These are phyloP conservation scores for Dothiorella sarmentorum DNA, from an alignment of 2,329 filamentous ascomycete genomes.

Conservation along the genomic window DNA sequence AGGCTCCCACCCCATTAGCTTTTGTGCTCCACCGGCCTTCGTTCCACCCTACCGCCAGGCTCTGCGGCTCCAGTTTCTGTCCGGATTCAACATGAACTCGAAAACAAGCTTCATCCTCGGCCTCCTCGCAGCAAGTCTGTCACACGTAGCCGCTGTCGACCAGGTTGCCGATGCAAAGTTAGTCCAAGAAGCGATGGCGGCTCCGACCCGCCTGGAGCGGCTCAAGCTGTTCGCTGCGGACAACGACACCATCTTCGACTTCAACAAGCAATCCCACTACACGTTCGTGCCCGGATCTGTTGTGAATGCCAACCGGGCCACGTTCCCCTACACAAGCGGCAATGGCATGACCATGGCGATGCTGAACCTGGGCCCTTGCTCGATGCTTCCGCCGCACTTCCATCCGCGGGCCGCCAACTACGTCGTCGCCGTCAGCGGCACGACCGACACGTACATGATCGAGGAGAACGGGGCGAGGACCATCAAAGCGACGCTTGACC, in stretches of 20 bases:
- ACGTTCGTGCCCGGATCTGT: constrained; percentile 47
- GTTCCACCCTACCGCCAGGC: not conserved
- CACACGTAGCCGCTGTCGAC: constrained; percentile 1
- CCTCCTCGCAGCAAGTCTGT: not conserved
- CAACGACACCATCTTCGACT: constrained; percentile 51
- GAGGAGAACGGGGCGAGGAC: constrained; percentile 49
- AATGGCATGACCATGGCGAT: constrained; percentile 49
- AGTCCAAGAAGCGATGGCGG: not conserved
- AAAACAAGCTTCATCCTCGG: not conserved
- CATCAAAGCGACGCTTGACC: constrained; percentile 40
- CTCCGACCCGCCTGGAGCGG: constrained; percentile 45
- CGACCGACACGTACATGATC: constrained; percentile 51
- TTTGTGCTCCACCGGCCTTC: not conserved
- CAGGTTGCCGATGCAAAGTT: not conserved
- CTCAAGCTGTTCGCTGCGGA: constrained; percentile 40
- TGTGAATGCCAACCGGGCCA: constrained; percentile 51
- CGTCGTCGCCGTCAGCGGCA: constrained; percentile 48
- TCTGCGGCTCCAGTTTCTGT: not conserved
- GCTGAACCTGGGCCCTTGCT: constrained; percentile 48
- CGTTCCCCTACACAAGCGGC: constrained; percentile 47
- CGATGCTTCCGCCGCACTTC: constrained; percentile 50
- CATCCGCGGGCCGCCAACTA: constrained; percentile 51
- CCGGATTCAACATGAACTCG: not conserved
- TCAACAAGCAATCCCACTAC: constrained; percentile 42
- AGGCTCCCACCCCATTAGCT: not conserved